Base-by-base conservation (phyloP, 2,329 filamentous ascomycete genomes). In the Aureobasidium subglaciale region DNA sequence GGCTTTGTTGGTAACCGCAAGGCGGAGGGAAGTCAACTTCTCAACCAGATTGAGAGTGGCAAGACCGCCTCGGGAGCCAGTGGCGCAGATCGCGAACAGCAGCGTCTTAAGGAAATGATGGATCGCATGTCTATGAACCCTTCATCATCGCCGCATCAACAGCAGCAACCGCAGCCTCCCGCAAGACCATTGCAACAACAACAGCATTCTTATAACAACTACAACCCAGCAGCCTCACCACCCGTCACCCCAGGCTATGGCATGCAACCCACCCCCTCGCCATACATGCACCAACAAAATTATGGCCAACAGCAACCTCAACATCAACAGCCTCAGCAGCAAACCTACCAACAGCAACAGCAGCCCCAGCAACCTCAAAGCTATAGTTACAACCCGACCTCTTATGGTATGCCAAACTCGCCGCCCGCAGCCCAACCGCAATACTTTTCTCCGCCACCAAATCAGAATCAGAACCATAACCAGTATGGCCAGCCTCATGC, bases 1-100 rank as follows among this genome's bases (percentile, higher is more conserved):
- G 88, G 87, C 0, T 99, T 99, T 71, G 91, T 99, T 61, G 95
- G 90, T 74, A 99, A 99, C 70, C 83, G 93, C 50, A 79, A 91
- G 58, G 86, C 88, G 0, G 93, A 99, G 74, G 93, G 93, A 4
- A 89, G 90, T 0, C 89, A 96, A 68, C 80, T 99, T 5, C 80
- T 99, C 32, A 84, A 83, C 62, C 87, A 90, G 63, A 99, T 99
- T 60, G 90, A 96, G 70, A 84, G 87, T 62, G 84, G 87, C 49
- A 86, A 86, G 64, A 25, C 37, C 18, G 80, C 82, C 4, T 85
- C 74, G 34, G 73, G 74, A 20, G 71, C 71, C n/a, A 73, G 71
- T 27, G 75, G 79, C 56, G 90, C 90, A 29, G 90, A 96, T 64
- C 79, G 87, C 52, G 92, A 97, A 68, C 85, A 89, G 56, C 90